Evolutionary conservation across 2,329 filamentous ascomycete species (phyloP), one percentile per base, ranked within the genome.

Genomic region (Neodidymelliopsis sp.): DNA sequence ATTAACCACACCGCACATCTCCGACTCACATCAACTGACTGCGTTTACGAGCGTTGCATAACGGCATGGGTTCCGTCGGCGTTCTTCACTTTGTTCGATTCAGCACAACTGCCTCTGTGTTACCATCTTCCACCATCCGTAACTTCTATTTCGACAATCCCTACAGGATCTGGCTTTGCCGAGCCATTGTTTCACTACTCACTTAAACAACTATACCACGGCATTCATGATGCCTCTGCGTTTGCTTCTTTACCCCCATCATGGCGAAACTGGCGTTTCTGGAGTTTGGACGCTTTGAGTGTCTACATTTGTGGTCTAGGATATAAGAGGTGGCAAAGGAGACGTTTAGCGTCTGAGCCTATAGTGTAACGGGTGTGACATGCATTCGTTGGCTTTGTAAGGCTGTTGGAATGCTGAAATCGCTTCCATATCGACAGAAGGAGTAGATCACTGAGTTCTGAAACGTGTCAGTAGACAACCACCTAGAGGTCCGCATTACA

Each of bases 11-110:
- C 46, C 53, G 22, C 42, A 30, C 30, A 46, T 41, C 35, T 53
- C 54, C 40, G 41, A 41, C 52, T 56, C 41, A 46, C 41, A 57
- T 41, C 48, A 50, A 52, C 31, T 49, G 37, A 56, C 40, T 60
- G 59, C 61, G 54, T 65, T 69, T 61, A 63, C 61, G 56, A 71
- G 67, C 67, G 66, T 70, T 69, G 68, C 68, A 71, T 71, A 69
- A 62, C 66, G 65, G 60, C 57, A 66, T 45, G 44, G 63, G 51
- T 44, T 50, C 49, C 57, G 57, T 51, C 44, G 65, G 66, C 67
- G 65, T 70, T 75, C 33, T 48, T 56, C 49, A 33, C 53, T 60
- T 54, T 19, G 45, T 58, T 60, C 61, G 33, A 56, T 66, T 62
- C 56, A 51, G 58, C 60, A 58, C 50, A 49, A 36, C 30, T 36